Base-by-base conservation (phyloP, 768 basidiomycete genomes). In the Leccinum barrowsii region DNA sequence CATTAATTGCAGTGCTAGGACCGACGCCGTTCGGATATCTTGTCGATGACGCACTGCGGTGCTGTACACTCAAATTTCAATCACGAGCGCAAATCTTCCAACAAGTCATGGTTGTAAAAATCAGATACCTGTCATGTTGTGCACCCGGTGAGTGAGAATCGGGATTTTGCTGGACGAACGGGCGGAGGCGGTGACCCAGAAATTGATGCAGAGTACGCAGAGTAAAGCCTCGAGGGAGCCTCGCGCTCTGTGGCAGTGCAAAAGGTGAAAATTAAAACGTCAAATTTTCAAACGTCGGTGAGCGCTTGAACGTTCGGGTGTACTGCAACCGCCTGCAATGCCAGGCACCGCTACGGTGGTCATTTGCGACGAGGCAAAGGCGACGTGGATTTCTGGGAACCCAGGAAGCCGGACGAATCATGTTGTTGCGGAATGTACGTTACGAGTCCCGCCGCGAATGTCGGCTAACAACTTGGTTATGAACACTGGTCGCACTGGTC, bases 211-310 rank as follows among this genome's bases (percentile, higher is more conserved):
- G 22, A 22, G 22, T 22, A 37, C 32, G 55, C 47, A 52, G 28
- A 40, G 59, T 26, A 50, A n/a, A 44, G 62, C 70, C 70, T 73
- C 66, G 63, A 72, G 72, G 68, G 12, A 55, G 49, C 62, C 68
- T 67, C 44, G 51, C 59, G 58, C 50, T 24, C 37, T 50, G 61
- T 63, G 71, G 70, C 72, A 28, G 61, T 74, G 67, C n/a, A 35
- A 5, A 15, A 24, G 40, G 24, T 22, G 37, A 51, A 34, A 40
- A 22, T 53, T 48, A 13, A 30, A 52, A 44, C 8, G 26, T 22
- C 22, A 22, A 22, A 22, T 22, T 22, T 22, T 21, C 49, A 49
- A 52, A 28, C 47, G 61, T 61, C 63, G 59, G 55, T 24, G 44
- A 52, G 8, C n/a, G 40, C 40, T 42, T 42, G 40, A n/a, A n/a